Base-by-base conservation (phyloP, 2,329 filamentous ascomycete species). In the Dothistroma pini region DNA sequence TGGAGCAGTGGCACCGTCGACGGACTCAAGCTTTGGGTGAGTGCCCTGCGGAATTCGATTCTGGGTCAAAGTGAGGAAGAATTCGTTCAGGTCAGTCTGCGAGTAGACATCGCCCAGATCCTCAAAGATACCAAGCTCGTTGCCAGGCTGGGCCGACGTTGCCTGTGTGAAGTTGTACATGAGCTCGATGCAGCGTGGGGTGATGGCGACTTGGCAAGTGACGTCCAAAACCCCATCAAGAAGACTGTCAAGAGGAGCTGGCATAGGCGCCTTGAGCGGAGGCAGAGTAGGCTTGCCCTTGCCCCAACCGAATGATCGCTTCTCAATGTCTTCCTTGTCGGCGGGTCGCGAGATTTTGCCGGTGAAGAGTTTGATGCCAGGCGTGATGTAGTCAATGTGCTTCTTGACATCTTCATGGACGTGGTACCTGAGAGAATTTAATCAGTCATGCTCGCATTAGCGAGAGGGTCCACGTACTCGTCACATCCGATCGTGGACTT, bases 341-440 rank as follows among this genome's bases (percentile, higher is more conserved):
- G 49, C 38, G 50, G 70, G 70, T 22, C 60, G 54, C 19, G 52
- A 55, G 54, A 34, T 58, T 14, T 49, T 54, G 25, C 57, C 49
- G n/a, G 63, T 61, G 50, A 62, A 58, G 21, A 84, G 75, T 62
- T 80, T 81, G 65, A 83, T 79, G 6, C 81, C 82, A 0, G 83
- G 83, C 0, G 79, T 84, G 34, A 85, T 79, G 68, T 84, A 84
- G 72, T 84, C 83, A 52, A 85, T 75, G 62, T 84, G 80, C 2
- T 74, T 63, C 48, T 75, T 76, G 12, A 84, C 69, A 47, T 78
- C 68, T 38, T 75, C 73, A 1, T 82, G 83, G 6, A 85, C 72
- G 60, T 83, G 81, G 53, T 67, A 66, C 35, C 59, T 61, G 19
- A 7, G 7, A 12, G 25, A 49, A 14, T 32, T 44, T 21, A 35